Conservation (phyloP, 164 flowering plant genomes). For the Magnolia officinalis region DNA sequence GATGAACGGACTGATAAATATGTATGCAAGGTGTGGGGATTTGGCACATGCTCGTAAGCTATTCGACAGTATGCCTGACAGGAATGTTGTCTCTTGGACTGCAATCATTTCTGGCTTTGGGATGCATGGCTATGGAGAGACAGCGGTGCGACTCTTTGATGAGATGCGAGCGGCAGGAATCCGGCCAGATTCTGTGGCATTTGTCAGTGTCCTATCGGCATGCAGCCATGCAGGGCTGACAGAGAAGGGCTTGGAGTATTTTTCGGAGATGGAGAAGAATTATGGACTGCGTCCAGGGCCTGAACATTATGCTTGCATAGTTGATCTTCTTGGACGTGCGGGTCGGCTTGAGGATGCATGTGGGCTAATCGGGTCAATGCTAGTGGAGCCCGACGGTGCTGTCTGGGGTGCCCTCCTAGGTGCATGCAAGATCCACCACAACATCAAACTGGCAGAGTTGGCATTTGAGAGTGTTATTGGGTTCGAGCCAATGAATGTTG, state of each 20-base stretch:
- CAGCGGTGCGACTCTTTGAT: conserved; percentile 58
- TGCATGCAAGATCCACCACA: conserved; percentile 71
- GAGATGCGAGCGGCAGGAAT: conserved; percentile 54
- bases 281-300: conserved; percentile 52
- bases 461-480: conserved; percentile 59
- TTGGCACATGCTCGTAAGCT: conserved; percentile 50
- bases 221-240: conserved; percentile 89
- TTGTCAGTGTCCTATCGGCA: conserved; percentile 68
- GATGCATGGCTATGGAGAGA: conserved; percentile 75
- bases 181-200: conserved; percentile 60
- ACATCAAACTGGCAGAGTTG: conserved; percentile 67
- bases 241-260: conserved; percentile 57
- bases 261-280: conserved; percentile 42
- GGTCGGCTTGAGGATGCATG: conserved; percentile 63
- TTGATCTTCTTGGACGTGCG: conserved; percentile 89
- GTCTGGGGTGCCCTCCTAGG: conserved; percentile 92
- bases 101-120: conserved; percentile 88
- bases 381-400: conserved; percentile 69
- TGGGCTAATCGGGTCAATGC: conserved; percentile 56
- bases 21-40: conserved; percentile 80
- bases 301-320: conserved; percentile 81
- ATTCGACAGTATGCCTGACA: conserved; percentile 58
- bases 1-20: conserved; percentile 63
- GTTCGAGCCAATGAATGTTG: conserved; percentile 72
- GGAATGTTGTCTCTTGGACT: conserved; percentile 71